A percentile compares a stretch with the other conserved stretches of the same genome.
These are phyloP conservation scores for Vicia faba DNA, from an alignment of 306 rosid species.

Conservation along the genomic window DNA sequence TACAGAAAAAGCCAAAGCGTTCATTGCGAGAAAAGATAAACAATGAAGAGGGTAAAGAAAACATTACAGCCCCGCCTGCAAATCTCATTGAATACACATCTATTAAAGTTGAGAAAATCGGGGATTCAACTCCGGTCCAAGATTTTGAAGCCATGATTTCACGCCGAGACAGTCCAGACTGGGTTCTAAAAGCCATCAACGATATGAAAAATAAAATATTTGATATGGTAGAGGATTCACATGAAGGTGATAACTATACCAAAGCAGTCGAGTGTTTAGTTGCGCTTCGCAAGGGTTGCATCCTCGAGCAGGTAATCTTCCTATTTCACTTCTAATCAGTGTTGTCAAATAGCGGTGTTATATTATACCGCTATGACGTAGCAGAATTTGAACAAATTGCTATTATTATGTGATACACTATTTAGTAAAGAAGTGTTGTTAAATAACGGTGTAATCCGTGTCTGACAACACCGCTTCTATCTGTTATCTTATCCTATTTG, in stretches of 20 bases:
- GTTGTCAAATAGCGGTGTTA: background rate
- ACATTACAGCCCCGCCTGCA: slow-evolving; percentile 45
- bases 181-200: slow-evolving; percentile 72
- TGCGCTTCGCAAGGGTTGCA: slow-evolving; percentile 85
- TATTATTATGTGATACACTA: background rate
- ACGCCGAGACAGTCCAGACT: slow-evolving; percentile 69
- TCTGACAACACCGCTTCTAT: background rate
- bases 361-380: background rate
- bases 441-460: background rate
- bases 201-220: slow-evolving; percentile 68
- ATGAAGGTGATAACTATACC: slow-evolving; percentile 64
- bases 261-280: slow-evolving; percentile 64
- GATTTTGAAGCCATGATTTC: slow-evolving; percentile 88
- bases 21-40: slow-evolving; percentile 41
- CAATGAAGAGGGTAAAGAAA: slow-evolving; percentile 48
- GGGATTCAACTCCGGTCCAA: slow-evolving; percentile 65
- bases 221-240: slow-evolving; percentile 66
- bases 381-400: background rate
- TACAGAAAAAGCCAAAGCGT: slow-evolving; percentile 66
- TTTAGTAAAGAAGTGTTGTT: background rate
- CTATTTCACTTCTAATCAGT: background rate
- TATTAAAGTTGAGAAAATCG: slow-evolving; percentile 60
- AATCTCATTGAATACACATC: slow-evolving; percentile 40
- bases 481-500: background rate
- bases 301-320: slow-evolving; percentile 69